Conservation (phyloP, 148 eudicot species). For the Rhododendron vialii region DNA sequence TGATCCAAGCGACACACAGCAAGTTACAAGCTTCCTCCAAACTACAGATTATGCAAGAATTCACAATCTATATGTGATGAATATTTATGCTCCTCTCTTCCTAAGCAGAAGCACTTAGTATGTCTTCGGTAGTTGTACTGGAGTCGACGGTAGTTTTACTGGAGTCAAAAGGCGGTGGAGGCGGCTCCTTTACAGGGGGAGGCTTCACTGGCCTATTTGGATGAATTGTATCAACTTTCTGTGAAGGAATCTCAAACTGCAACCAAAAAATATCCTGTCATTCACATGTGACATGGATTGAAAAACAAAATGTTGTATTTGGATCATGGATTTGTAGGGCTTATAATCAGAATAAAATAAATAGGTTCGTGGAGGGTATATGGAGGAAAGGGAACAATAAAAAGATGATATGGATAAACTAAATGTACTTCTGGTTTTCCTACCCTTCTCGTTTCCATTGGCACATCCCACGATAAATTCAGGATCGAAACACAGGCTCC, state of each 20-base stretch:
- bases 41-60: slow-evolving; percentile 1
- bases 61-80: not conserved
- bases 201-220: slow-evolving; percentile 65
- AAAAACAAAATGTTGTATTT: not conserved
- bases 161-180: slow-evolving; percentile 24
- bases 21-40: not conserved
- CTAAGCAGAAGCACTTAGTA: slow-evolving; percentile 55
- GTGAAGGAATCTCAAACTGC: slow-evolving; percentile 82
- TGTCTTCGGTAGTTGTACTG: slow-evolving; percentile 22
- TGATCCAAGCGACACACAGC: not conserved
- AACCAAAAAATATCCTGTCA: slow-evolving; percentile 2
- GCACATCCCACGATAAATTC: not conserved
- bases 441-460: not conserved
- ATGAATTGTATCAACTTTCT: slow-evolving; percentile 62
- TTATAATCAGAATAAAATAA: not conserved
- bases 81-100: not conserved
- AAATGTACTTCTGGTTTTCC: not conserved
- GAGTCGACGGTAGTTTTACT: slow-evolving; percentile 11
- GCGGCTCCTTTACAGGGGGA: slow-evolving; percentile 33
- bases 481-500: not conserved
- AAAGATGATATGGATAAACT: not conserved
- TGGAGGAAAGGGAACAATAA: not conserved
- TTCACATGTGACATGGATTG: not conserved
- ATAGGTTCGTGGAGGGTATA: not conserved
- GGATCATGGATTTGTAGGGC: not conserved